A percentile compares a stretch with the other conserved stretches of the same genome.
Evolutionary conservation across 2,329 filamentous ascomycete species (phyloP).

Genomic region (Fusarium solani-melongenae): DNA sequence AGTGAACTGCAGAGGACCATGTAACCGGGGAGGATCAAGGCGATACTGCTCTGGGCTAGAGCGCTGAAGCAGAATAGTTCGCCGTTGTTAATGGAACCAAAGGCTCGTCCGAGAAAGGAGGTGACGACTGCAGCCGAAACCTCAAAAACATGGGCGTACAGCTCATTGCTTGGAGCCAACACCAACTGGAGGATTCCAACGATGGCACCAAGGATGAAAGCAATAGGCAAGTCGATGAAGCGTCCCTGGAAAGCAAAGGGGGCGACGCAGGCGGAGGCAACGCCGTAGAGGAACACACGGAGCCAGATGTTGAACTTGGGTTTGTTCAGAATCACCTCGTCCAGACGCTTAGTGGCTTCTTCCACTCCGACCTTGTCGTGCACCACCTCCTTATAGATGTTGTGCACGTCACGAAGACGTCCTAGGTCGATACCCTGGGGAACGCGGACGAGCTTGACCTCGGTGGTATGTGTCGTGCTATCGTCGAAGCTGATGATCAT

Average conservation of each 20-base stretch:
- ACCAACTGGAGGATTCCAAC: conserved; percentile 81
- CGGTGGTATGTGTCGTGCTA: conserved; percentile 76
- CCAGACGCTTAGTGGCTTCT: conserved; percentile 72
- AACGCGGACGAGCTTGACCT: conserved; percentile 79
- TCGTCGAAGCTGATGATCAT: conserved; percentile 97
- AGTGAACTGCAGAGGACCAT: conserved; percentile 62
- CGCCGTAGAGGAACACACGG: conserved; percentile 75
- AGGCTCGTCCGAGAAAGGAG: conserved; percentile 75
- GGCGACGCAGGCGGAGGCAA: conserved; percentile 80
- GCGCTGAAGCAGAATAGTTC: conserved; percentile 77
- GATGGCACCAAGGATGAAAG: conserved; percentile 79
- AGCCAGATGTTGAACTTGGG: conserved; percentile 63
- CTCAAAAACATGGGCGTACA: conserved; percentile 69
- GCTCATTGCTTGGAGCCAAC: conserved; percentile 77
- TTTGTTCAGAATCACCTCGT: conserved; percentile 62
- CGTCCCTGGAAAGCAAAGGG: conserved; percentile 84
- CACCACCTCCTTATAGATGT: conserved; percentile 85
- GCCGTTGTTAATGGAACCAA: conserved; percentile 71
- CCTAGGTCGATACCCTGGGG: conserved; percentile 78
- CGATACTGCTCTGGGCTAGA: conserved; percentile 78
- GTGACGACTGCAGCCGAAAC: conserved; percentile 70
- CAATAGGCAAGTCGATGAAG: conserved; percentile 80
- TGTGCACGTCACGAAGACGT: conserved; percentile 78
- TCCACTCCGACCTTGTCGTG: conserved; percentile 80
- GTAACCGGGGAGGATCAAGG: conserved; percentile 76